Evolutionary conservation across 2,329 filamentous ascomycete species (phyloP).

Genomic region (Rhexocercosporidium sp.): DNA sequence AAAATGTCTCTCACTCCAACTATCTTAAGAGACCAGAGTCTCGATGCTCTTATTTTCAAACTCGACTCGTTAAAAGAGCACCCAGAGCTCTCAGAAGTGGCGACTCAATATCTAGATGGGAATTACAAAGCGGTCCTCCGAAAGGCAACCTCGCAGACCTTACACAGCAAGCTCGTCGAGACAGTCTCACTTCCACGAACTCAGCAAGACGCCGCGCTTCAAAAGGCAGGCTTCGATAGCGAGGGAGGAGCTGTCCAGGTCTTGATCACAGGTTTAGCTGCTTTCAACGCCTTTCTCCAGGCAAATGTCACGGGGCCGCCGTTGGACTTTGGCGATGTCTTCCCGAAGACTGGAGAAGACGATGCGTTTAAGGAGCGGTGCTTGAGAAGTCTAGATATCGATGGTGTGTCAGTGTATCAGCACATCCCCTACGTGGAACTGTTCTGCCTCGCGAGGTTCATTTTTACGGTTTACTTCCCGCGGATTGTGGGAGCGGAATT

Average conservation of each 20-base stretch:
- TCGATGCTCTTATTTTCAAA: constrained; percentile 38
- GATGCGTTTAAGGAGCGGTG: constrained; percentile 55
- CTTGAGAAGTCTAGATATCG: constrained; percentile 72
- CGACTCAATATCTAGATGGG: constrained; percentile 37
- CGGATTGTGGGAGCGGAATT: constrained; percentile 31
- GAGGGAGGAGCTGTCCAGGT: constrained; percentile 28
- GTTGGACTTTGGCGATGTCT: constrained; percentile 56
- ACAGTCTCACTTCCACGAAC: constrained; percentile 23
- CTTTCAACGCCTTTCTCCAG: constrained; percentile 81
- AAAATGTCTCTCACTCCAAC: constrained; percentile 28
- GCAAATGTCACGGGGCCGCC: constrained; percentile 88
- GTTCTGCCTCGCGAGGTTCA: constrained; percentile 71
- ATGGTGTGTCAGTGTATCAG: constrained; percentile 86
- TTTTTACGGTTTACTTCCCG: constrained; percentile 48
- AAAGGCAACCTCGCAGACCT: constrained; percentile 36
- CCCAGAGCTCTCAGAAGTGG: constrained; percentile 34
- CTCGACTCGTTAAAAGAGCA: constrained; percentile 36
- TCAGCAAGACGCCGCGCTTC: constrained; percentile 29
- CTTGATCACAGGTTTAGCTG: constrained; percentile 62
- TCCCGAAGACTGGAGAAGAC: constrained; percentile 29
- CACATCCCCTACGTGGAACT: constrained; percentile 85
- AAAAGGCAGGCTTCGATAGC: constrained; percentile 15
- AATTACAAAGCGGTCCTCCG: constrained; percentile 40
- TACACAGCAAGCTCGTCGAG: constrained; percentile 34
- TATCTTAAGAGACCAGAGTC: constrained; percentile 2